Evolutionary conservation across 164 flowering plant species (phyloP), one percentile per base, ranked within the genome.

Genomic region (Saururus chinensis): DNA sequence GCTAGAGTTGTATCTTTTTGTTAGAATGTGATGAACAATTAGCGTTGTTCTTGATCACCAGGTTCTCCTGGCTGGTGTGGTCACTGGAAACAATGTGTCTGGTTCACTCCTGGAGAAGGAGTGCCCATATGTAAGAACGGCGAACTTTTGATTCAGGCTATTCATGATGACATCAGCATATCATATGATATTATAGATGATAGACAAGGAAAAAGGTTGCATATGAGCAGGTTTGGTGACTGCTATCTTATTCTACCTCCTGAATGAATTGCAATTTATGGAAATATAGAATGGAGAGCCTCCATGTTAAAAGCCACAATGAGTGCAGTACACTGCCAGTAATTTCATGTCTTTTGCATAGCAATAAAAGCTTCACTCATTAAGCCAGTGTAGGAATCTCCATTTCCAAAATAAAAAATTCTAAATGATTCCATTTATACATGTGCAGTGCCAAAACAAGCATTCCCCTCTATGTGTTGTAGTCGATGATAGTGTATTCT

Each of bases 51-150:
- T 45, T 45, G 49, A 45, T 45, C 51, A 49, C 53, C 63, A 79
- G 98, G 86, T 68, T 62, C 70, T 65, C 57, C 74, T 21, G 68
- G 80, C 69, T 92, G 98, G 98, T 82, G 97, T 77, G 97, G 89
- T 74, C 98, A 92, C 64, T 92, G 97, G 98, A 89, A 88, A 73
- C 97, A 89, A 66, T 86, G 95, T 76, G 88, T 92, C 51, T 92
- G 96, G 97, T 86, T 89, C 74, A 59, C 77, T 55, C 86, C 87
- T 24, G 83, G 80, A 16, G 62, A 65, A 25, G 93, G 92, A 64
- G 26, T 84, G 37, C 61, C 80, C 35, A 65, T 92, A 41, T 64
- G 72, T 60, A 77, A 76, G 67, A 78, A 77, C 53, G 80, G 85
- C 74, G 81, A 79, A 56, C 77, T 88, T 75, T 75, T 69, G 57